Percentiles rank a stretch among this genome's conserved stretches.
phyloP scores from a whole-genome alignment of 805 yeast species.

The Candida ortonii region DNA sequence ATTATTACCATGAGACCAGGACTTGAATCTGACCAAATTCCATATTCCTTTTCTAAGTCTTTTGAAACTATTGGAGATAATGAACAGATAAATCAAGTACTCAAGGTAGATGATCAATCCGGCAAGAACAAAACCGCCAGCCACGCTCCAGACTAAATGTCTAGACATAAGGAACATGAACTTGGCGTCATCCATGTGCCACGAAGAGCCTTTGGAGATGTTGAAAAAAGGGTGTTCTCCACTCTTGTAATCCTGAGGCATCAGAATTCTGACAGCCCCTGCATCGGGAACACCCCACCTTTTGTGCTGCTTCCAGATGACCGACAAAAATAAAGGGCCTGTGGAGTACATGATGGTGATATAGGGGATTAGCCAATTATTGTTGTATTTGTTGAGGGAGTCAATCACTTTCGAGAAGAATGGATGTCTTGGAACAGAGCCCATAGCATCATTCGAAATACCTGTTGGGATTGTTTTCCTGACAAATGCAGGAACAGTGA shows the following conservation, averaged over 20 bases:
- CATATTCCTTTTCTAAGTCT: constrained; percentile 21
- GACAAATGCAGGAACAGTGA: constrained; percentile 80
- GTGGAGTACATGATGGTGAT: constrained; percentile 91
- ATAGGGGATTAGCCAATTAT: constrained; percentile 83
- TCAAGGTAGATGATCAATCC: constrained; percentile 44
- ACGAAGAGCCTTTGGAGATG: constrained; percentile 79
- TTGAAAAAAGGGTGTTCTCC: constrained; percentile 63
- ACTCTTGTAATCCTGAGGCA: constrained; percentile 70
- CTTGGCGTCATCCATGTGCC: constrained; percentile 89
- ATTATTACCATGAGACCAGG: constrained; percentile 24
- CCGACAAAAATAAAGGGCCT: constrained; percentile 85
- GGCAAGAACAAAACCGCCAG: constrained; percentile 66
- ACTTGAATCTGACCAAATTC: constrained; percentile 22
- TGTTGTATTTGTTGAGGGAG: constrained; percentile 57
- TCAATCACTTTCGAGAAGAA: constrained; percentile 72
- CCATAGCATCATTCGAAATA: constrained; percentile 91
- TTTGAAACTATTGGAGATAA: constrained; percentile 23
- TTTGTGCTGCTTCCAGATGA: constrained; percentile 83
- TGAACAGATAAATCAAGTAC: constrained; percentile 41
- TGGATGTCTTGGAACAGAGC: constrained; percentile 82
- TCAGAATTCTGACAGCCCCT: constrained; percentile 64
- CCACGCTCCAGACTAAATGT: constrained; percentile 70
- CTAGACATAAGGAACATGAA: constrained; percentile 69
- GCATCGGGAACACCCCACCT: constrained; percentile 71
- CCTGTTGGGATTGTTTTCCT: constrained; percentile 89